phyloP scores from a whole-genome alignment of 2,329 filamentous ascomycete genomes.

The Pestalotiopsis sp. region DNA sequence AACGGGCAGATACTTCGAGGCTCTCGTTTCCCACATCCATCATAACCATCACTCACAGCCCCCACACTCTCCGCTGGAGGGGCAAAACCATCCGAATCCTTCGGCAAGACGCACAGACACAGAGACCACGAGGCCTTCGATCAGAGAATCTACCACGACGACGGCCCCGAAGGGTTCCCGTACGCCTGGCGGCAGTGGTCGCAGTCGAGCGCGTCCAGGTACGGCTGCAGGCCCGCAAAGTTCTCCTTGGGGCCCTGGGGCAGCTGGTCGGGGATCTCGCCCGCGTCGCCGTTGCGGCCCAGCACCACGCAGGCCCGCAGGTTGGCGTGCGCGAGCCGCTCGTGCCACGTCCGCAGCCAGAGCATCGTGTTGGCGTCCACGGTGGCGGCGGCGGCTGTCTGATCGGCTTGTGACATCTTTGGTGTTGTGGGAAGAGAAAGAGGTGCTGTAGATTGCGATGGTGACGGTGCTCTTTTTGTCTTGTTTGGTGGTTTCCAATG shows the following conservation, averaged over 20 bases:
- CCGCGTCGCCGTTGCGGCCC: constrained; percentile 4
- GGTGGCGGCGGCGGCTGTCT: neutral
- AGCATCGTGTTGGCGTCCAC: constrained; percentile 1
- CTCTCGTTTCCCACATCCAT: too few relatives aligned
- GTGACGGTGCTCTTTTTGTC: too few relatives aligned
- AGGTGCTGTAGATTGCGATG: too few relatives aligned
- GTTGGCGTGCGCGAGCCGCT: constrained; percentile 6
- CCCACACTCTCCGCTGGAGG: too few relatives aligned
- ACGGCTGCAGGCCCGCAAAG: constrained; percentile 6
- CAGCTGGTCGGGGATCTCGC: constrained; percentile 1
- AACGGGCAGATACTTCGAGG: too few relatives aligned
- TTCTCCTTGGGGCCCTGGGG: neutral
- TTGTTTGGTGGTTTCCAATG: neutral
- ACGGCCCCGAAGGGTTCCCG: neutral
- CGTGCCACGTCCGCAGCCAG: constrained; percentile 3
- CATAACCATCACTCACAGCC: too few relatives aligned
- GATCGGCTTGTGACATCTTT: neutral
- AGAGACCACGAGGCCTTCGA: too few relatives aligned
- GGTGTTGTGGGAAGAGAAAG: too few relatives aligned
- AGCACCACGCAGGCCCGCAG: neutral
- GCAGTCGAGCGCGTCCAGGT: constrained; percentile 4
- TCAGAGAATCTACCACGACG: neutral
- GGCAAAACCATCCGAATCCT: neutral
- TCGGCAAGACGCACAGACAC: neutral
- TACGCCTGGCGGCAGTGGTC: neutral